Conservation (phyloP, 345 rosid species). For the Eucalyptus brandiana region DNA sequence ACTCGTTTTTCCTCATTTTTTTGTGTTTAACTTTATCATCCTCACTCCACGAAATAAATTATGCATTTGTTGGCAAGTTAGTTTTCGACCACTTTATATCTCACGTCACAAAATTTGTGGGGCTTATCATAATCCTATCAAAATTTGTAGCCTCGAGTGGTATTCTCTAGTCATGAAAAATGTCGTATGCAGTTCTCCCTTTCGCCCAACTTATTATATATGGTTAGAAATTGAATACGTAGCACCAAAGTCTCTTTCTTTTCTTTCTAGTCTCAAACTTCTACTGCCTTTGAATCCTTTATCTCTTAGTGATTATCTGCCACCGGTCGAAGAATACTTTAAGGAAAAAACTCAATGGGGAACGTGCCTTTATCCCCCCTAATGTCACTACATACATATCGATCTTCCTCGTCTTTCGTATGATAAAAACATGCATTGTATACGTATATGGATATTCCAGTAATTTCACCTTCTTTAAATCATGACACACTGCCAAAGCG, state of each 20-base stretch:
- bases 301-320: background rate
- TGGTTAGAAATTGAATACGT: background rate
- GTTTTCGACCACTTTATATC: background rate
- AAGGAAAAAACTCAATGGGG: background rate
- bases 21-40: background rate
- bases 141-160: background rate
- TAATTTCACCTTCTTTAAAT: background rate
- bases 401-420: background rate
- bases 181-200: background rate
- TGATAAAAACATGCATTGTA: background rate
- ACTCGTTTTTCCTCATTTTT: background rate
- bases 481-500: background rate
- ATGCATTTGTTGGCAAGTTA: background rate
- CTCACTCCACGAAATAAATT: background rate
- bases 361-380: background rate
- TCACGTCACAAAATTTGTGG: background rate
- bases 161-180: background rate
- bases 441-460: background rate
- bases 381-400: background rate
- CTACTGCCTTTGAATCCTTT: background rate
- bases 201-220: background rate
- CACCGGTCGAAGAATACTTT: background rate
- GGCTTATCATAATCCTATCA: background rate
- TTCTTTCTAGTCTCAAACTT: background rate
- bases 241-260: background rate